Evolutionary conservation across 1,284 basidiomycete species (phyloP).

Genomic region (Ganoderma multipileum): DNA sequence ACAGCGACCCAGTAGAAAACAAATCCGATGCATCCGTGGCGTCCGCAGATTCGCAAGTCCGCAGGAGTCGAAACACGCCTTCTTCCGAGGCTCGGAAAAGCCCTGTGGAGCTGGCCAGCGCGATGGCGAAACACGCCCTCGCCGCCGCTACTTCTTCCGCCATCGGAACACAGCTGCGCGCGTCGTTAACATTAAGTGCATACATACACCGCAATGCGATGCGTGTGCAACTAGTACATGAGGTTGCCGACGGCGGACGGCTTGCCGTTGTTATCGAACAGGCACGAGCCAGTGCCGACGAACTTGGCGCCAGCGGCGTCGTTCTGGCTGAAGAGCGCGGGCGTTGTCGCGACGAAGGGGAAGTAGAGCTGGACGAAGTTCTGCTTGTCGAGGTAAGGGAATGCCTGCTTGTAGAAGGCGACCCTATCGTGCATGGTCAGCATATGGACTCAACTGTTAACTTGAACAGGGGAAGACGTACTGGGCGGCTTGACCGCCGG

Average conservation of each 20-base stretch:
- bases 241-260: slow-evolving; percentile 7
- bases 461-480: not conserved
- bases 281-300: slow-evolving; percentile 9
- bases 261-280: not conserved
- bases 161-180: not conserved
- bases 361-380: slow-evolving; percentile 9
- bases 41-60: not conserved
- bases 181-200: no score
- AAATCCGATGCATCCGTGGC: not conserved
- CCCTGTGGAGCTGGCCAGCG: not conserved
- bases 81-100: not conserved
- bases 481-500: not conserved
- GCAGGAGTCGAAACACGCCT: not conserved
- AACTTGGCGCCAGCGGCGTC: not conserved
- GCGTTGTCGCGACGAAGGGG: slow-evolving; percentile 5
- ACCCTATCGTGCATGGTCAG: not conserved
- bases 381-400: slow-evolving; percentile 3
- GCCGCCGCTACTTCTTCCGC: no score
- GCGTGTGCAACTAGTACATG: not conserved
- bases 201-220: not conserved
- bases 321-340: not conserved
- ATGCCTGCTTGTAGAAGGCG: slow-evolving; percentile 6
- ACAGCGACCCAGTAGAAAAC: not conserved
- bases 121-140: not conserved
- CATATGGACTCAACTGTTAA: not conserved